phyloP scores from a whole-genome alignment of 108 stramenopile species.

The Cyclotella sp. region DNA sequence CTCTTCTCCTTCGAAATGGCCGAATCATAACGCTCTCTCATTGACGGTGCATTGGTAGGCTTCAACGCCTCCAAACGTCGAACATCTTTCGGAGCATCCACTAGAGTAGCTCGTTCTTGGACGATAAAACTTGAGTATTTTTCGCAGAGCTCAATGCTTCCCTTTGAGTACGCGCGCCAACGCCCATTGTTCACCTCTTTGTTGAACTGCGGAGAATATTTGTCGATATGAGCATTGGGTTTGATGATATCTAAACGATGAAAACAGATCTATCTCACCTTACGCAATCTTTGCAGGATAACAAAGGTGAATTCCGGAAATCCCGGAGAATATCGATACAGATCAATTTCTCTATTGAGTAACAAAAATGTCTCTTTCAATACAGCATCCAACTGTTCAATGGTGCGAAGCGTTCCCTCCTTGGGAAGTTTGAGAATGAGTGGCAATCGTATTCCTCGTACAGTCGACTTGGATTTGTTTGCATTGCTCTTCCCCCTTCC shows the following conservation, averaged over 20 bases:
- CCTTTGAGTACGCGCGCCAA: conserved; percentile 87
- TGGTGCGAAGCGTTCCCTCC: conserved; percentile 79
- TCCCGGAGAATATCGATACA: conserved; percentile 88
- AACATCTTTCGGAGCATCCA: conserved; percentile 88
- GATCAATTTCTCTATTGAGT: conserved; percentile 83
- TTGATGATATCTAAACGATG: not conserved
- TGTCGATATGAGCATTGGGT: not conserved
- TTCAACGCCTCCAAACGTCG: conserved; percentile 80
- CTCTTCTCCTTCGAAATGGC: conserved; percentile 78
- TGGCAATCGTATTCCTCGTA: conserved; percentile 54
- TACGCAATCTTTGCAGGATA: conserved; percentile 73
- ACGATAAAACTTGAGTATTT: conserved; percentile 64
- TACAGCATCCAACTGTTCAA: conserved; percentile 81
- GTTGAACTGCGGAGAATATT: conserved; percentile 55
- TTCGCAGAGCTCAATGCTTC: conserved; percentile 82
- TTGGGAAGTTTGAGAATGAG: conserved; percentile 75
- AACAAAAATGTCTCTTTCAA: conserved; percentile 79
- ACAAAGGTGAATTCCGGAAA: conserved; percentile 86
- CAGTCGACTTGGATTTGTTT: conserved; percentile 47
- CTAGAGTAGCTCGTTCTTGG: conserved; percentile 61
- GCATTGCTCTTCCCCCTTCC: conserved; percentile 12
- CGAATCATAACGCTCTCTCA: conserved; percentile 82
- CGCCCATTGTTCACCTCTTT: conserved; percentile 77
- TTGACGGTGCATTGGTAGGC: conserved; percentile 64
- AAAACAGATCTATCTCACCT: conserved; percentile 49